Evolutionary conservation across 164 flowering plant genomes (phyloP), one percentile per base, ranked within the genome.

Genomic region (Sextonia rubra): DNA sequence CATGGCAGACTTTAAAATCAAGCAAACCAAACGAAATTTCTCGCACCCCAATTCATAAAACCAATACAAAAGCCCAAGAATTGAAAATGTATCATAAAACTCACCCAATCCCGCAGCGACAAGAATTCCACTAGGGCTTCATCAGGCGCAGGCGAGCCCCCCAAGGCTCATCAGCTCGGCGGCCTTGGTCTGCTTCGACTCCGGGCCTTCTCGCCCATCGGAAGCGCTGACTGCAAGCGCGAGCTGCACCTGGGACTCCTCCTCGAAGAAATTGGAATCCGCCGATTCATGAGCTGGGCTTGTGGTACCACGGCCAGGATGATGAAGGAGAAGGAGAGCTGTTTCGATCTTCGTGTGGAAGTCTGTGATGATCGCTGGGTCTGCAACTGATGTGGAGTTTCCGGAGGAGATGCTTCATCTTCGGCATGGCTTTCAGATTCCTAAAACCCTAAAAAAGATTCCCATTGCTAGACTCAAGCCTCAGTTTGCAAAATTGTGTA

Each of bases 141-240:
- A 14, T 75, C 69, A 20, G 69, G 79, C 14, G 91, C 71, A 63
- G 88, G 83, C 32, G 87, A 58, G 73, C 84, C 83, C 5, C 5
- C 91, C 94, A 27, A 95, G 81, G 72, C 99, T 95, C 64, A 90
- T 87, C 80, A 88, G 82, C 82, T 93, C 86, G 23, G 91, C 97
- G 4, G 91, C 97, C 63, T 90, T 89, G 92, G 93, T 95, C 94
- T 93, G 97, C 12, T 86, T 91, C 1, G 93, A 82, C 66, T 91
- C 99, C 14, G 89, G 81, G 70, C 91, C 94, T 26, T 83, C 82
- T 3, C 80, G 75, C 1, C 78, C 64, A 76, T 87, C 94, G 73
- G 99, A 95, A 2, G 92, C 99, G 73, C 97, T 91, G n/a, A 95
- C 87, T 56, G 99, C 99, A 69, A 95, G 72, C 47, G 99, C 99